Evolutionary conservation across 164 flowering plant species (phyloP).

Genomic region (Vitis rotundifolia): DNA sequence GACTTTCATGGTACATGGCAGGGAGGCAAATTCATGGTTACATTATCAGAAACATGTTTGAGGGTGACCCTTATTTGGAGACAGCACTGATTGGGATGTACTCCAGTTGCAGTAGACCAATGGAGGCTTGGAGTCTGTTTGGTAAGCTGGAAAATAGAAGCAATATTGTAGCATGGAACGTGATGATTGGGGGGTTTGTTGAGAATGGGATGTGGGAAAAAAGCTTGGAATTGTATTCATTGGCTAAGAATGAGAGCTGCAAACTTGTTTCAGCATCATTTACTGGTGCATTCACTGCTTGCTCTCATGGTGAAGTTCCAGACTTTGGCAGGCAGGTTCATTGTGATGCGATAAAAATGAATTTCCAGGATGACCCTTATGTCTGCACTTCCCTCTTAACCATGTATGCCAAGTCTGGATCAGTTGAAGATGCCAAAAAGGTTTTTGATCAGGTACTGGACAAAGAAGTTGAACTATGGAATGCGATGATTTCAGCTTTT

Average conservation of each 20-base stretch:
- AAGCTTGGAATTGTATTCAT: constrained; percentile 44
- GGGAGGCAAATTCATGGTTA: constrained; percentile 67
- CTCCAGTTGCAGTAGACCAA: constrained; percentile 24
- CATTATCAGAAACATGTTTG: constrained; percentile 30
- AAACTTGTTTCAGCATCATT: constrained; percentile 40
- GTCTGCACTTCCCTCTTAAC: constrained; percentile 52
- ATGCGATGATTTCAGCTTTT: constrained; percentile 57
- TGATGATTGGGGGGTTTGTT: constrained; percentile 55
- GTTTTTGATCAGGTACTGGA: constrained; percentile 28
- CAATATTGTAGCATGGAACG: constrained; percentile 55
- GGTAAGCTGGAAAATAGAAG: constrained; percentile 33
- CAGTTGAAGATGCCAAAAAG: constrained; percentile 32
- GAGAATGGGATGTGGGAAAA: constrained; percentile 49
- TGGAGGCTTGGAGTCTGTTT: constrained; percentile 44
- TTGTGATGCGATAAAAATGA: constrained; percentile 48
- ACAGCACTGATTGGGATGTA: constrained; percentile 63
- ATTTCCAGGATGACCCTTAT: constrained; percentile 45
- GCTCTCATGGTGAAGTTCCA: constrained; percentile 34
- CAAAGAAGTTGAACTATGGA: constrained; percentile 48
- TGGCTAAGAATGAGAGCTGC: constrained; percentile 33
- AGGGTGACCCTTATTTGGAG: constrained; percentile 45
- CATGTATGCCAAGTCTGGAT: constrained; percentile 50
- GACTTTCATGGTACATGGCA: constrained; percentile 7
- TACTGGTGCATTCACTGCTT: constrained; percentile 47
- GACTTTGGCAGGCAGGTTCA: constrained; percentile 50